Percentiles rank a stretch among this genome's conserved stretches.
These are phyloP conservation scores for Pleodorina starrii DNA, from an alignment of 139 green algal species.

Conservation along the genomic window DNA sequence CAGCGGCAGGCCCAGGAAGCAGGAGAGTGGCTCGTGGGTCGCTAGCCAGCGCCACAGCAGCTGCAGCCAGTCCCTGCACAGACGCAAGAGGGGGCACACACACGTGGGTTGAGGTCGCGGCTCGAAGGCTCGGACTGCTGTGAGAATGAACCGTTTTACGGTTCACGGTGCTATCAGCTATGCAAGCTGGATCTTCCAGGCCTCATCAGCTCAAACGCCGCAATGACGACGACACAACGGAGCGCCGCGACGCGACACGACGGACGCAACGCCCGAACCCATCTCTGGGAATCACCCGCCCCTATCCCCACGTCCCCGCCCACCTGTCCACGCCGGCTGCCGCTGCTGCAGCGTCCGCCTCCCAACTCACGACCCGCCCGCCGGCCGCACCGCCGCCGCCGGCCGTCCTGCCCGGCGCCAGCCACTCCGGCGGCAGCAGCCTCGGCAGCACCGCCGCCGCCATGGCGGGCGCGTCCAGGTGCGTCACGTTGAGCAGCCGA, in stretches of 20 bases:
- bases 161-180: too few species aligned
- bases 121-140: too few species aligned
- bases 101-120: too few species aligned
- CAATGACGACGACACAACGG: too few species aligned
- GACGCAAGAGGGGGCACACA: not conserved
- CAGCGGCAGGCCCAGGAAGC: slow-evolving; percentile 59
- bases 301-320: too few species aligned
- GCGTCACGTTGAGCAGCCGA: slow-evolving; percentile 49
- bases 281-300: too few species aligned
- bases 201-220: too few species aligned
- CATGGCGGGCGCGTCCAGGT: slow-evolving; percentile 45
- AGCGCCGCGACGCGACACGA: too few species aligned
- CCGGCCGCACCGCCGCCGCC: not conserved
- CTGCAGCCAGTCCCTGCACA: slow-evolving; percentile 59
- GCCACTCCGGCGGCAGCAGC: slow-evolving; percentile 50
- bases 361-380: not conserved
- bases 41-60: slow-evolving; percentile 67
- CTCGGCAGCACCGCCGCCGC: slow-evolving; percentile 48
- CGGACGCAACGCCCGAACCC: too few species aligned
- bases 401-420: not conserved
- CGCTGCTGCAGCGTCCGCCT: not conserved
- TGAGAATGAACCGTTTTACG: too few species aligned
- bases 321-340: slow-evolving; percentile 4
- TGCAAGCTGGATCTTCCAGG: too few species aligned
- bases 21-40: not conserved